These are phyloP conservation scores for Rusavskia elegans DNA, from an alignment of 495 filamentous ascomycete genomes.

Conservation along the genomic window DNA sequence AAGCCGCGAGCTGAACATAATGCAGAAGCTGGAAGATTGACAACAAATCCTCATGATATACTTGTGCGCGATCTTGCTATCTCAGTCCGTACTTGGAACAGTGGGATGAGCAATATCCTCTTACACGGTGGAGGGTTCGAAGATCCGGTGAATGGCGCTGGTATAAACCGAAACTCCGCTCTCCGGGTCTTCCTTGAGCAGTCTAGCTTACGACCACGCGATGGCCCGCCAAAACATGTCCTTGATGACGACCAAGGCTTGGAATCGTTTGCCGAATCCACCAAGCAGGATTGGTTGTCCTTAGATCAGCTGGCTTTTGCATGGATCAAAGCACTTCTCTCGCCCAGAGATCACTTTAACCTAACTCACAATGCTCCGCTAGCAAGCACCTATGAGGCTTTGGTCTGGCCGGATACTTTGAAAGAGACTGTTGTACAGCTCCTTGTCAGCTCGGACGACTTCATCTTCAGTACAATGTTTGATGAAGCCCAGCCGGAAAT, in stretches of 20 bases:
- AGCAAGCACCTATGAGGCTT: constrained; percentile 41
- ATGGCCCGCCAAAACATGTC: constrained; percentile 27
- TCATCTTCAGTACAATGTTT: constrained; percentile 38
- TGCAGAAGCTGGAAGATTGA: not conserved
- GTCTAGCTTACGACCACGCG: constrained; percentile 45
- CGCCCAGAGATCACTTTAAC: constrained; percentile 17
- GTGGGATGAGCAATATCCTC: constrained; percentile 39
- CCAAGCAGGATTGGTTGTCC: constrained; percentile 36
- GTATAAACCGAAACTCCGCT: constrained; percentile 37
- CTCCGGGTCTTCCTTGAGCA: constrained; percentile 68
- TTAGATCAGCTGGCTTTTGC: constrained; percentile 46
- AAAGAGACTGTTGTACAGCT: constrained; percentile 57
- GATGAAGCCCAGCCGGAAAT: constrained; percentile 19
- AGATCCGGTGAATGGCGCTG: constrained; percentile 31
- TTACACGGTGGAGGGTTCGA: constrained; percentile 36
- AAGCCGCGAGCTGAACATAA: not conserved
- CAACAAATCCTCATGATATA: constrained; percentile 15
- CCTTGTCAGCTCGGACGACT: constrained; percentile 51
- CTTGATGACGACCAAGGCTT: constrained; percentile 44
- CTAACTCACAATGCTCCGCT: constrained; percentile 14
- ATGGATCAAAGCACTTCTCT: constrained; percentile 46
- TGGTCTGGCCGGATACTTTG: constrained; percentile 55
- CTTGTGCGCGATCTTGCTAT: constrained; percentile 36
- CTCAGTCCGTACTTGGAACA: constrained; percentile 41
- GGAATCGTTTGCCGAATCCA: constrained; percentile 31